phyloP scores from a whole-genome alignment of 2,329 filamentous ascomycete genomes.

The Aspergillus spinulosporus region DNA sequence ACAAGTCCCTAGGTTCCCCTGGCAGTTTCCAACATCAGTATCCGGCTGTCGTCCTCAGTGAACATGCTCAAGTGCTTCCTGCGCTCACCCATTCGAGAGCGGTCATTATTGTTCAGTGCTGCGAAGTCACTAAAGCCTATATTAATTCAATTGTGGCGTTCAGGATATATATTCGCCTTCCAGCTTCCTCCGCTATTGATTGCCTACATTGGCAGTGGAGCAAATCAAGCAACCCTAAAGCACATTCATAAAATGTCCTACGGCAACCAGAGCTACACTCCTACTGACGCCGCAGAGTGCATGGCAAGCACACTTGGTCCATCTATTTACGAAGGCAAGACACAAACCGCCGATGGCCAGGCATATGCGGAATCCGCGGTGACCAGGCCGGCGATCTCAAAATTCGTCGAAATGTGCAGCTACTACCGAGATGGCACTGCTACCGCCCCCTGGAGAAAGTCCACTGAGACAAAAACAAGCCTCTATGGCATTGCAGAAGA shows the following conservation, averaged over 20 bases:
- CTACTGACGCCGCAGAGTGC: constrained; percentile 44
- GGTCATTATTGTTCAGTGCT: constrained; percentile 48
- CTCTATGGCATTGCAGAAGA: constrained; percentile 48
- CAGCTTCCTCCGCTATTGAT: constrained; percentile 51
- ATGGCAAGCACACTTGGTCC: constrained; percentile 57
- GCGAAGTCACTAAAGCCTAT: constrained; percentile 49
- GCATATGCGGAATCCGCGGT: constrained; percentile 46
- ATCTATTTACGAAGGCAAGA: constrained; percentile 46
- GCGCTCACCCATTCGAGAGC: constrained; percentile 46
- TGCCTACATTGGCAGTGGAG: constrained; percentile 48
- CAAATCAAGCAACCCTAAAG: constrained; percentile 52
- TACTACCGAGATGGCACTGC: constrained; percentile 57
- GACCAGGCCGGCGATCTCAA: constrained; percentile 42
- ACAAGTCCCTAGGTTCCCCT: constrained; percentile 40
- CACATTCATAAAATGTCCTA: constrained; percentile 42
- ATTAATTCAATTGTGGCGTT: constrained; percentile 49
- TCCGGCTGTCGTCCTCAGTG: constrained; percentile 43
- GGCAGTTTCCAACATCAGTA: constrained; percentile 44
- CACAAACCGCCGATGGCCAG: constrained; percentile 30
- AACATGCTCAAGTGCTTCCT: constrained; percentile 55
- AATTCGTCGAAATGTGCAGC: constrained; percentile 53
- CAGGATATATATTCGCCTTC: constrained; percentile 58
- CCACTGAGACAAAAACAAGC: constrained; percentile 50
- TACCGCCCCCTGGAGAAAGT: constrained; percentile 52
- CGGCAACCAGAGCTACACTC: constrained; percentile 36